Conservation (phyloP, 106 monocot species). For the Chionographis japonica region DNA sequence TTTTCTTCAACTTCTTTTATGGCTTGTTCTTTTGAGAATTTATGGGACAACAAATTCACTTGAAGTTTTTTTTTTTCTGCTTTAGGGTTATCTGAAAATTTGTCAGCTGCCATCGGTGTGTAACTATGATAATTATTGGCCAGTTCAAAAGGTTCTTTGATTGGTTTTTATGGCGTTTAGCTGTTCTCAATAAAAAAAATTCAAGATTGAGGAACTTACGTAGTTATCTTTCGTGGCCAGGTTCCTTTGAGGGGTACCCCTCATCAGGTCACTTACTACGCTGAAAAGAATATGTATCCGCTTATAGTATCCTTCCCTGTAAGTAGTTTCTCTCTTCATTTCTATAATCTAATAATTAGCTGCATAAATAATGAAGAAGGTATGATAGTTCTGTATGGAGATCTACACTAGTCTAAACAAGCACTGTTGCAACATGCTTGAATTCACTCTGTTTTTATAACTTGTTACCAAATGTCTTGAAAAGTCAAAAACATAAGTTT, state of each 20-base stretch:
- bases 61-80: background rate
- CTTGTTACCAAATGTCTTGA: too few relatives aligned
- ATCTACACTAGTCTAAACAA: too few relatives aligned
- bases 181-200: too few relatives aligned
- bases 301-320: constrained; percentile 87
- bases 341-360: too few relatives aligned
- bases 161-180: background rate
- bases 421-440: too few relatives aligned
- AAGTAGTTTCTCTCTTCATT: too few relatives aligned
- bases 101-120: constrained; percentile 78
- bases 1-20: too few relatives aligned
- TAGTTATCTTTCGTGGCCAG: constrained; percentile 24
- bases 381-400: too few relatives aligned
- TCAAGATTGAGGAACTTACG: background rate
- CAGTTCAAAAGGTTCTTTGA: constrained; percentile 71
- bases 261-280: constrained; percentile 85
- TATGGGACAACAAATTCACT: background rate
- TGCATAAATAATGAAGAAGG: too few relatives aligned
- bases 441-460: too few relatives aligned
- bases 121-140: constrained; percentile 96
- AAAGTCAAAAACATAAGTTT: too few relatives aligned
- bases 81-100: constrained; percentile 88
- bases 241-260: constrained; percentile 86
- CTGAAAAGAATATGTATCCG: constrained; percentile 92
- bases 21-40: background rate